Percentiles rank a stretch among this genome's conserved stretches.
Evolutionary conservation across 2,329 filamentous ascomycete species (phyloP).

Genomic region (Chlorencoelia australis): DNA sequence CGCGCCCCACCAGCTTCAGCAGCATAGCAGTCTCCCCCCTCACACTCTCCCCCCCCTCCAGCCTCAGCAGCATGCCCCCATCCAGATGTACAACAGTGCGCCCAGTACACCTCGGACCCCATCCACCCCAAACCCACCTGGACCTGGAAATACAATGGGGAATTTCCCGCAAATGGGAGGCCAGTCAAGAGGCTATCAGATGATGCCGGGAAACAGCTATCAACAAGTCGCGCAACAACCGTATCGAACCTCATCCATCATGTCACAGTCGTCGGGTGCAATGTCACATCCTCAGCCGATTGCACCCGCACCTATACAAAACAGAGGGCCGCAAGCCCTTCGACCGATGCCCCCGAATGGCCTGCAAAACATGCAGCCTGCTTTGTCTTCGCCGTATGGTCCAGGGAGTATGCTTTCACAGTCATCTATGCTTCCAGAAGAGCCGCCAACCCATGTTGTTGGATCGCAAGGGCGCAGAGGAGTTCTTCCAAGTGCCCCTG

Average conservation of each 20-base stretch:
- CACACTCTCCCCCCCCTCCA: constrained; percentile 48
- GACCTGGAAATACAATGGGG: constrained; percentile 42
- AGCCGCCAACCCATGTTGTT: constrained; percentile 80
- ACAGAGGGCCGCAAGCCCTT: constrained; percentile 45
- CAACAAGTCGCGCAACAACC: constrained; percentile 19
- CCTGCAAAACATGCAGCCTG: constrained; percentile 32
- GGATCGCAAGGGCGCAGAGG: constrained; percentile 88
- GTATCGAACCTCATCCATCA: constrained; percentile 50
- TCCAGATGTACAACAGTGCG: constrained; percentile 37
- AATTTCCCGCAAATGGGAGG: constrained; percentile 46
- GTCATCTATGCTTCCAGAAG: constrained; percentile 40
- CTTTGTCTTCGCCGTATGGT: constrained; percentile 46
- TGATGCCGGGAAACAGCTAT: constrained; percentile 22
- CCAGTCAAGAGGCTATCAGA: constrained; percentile 20
- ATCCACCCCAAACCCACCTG: constrained; percentile 52
- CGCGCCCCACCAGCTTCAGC: constrained; percentile 29
- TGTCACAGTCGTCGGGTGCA: constrained; percentile 56
- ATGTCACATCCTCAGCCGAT: constrained; percentile 67
- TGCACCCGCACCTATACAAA: constrained; percentile 55
- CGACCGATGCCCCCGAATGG: constrained; percentile 64
- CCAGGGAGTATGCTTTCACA: constrained; percentile 45
- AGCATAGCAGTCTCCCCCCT: constrained; percentile 34
- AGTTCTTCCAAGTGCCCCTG: constrained; percentile 83
- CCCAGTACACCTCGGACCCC: constrained; percentile 50
- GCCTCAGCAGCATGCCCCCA: too few species aligned